Base-by-base conservation (phyloP, 2,329 filamentous ascomycete genomes). In the Penicillium sp. region DNA sequence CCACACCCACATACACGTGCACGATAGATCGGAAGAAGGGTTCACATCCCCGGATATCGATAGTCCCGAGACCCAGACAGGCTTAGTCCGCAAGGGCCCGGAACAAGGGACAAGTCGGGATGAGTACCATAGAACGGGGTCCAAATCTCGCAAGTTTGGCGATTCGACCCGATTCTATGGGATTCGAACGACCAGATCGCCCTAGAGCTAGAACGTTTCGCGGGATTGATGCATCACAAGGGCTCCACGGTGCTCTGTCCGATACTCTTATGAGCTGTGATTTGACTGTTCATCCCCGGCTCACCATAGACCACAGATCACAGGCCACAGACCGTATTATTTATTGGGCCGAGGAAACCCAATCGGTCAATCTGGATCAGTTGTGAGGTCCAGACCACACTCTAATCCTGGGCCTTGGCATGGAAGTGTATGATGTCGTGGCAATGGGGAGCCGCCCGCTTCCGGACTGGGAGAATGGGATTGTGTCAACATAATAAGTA, bases 91-190 rank as follows among this genome's bases (percentile, higher is more conserved):
- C 36, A 39, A 39, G 36, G 34, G 18, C 34, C 16, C n/a, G 8
- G 34, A 16, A 21, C 36, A 39, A 39, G 36, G 36, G 13, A 39
- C 36, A 39, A 39, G 9, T 39, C 36, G 36, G 36, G 36, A 39
- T 9, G 12, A 21, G 36, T 10, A 39, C 36, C 36, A 6, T 13
- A 39, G n/a, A 21, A 39, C 9, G 39, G 47, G 23, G 26, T 34
- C 47, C 10, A 21, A 31, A 41, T 46, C 42, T 46, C 42, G 26
- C 13, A 24, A 41, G 24, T 26, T 26, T 34, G 21, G 13, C 28
- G 41, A 31, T 49, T 49, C 51, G 45, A 53, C 21, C 26, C 16
- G 34, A 39, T 54, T 54, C 52, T 44, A 42, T 45, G 52, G 29
- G 33, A 26, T 54, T 54, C 52, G 18, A 41, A 44, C 34, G 12